These are phyloP conservation scores for Pleurotus pulmonarius DNA, from an alignment of 768 basidiomycete genomes.

Conservation along the genomic window DNA sequence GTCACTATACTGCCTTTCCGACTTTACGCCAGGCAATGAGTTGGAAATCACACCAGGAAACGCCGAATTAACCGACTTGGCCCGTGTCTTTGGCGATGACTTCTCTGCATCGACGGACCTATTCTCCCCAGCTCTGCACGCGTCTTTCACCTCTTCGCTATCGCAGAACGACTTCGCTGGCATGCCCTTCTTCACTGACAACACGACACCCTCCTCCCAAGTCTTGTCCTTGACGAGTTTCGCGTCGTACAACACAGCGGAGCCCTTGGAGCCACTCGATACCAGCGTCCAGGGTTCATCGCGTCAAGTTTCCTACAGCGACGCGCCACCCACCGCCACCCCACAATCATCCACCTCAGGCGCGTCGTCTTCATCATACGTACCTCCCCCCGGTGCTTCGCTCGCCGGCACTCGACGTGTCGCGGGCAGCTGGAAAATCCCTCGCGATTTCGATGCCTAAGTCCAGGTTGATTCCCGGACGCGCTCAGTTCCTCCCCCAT, in stretches of 20 bases:
- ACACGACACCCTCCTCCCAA: neutral
- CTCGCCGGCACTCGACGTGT: slow-evolving; percentile 50
- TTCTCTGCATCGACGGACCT: neutral
- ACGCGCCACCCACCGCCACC: slow-evolving; percentile 21
- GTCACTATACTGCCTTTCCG: too few relatives aligned
- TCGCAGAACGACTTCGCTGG: slow-evolving; percentile 17
- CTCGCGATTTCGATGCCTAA: slow-evolving; percentile 12
- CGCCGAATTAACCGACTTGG: neutral
- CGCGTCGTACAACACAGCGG: slow-evolving; percentile 25
- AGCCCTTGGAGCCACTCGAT: slow-evolving; percentile 3
- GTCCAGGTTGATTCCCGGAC: neutral
- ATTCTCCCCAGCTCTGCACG: neutral
- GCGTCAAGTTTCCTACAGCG: slow-evolving; percentile 20
- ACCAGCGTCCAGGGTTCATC: neutral
- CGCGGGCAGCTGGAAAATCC: slow-evolving; percentile 44
- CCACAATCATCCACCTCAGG: slow-evolving; percentile 18
- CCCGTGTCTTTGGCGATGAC: neutral
- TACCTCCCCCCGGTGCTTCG: slow-evolving; percentile 53
- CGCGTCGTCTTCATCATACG: slow-evolving; percentile 29
- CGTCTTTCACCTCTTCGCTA: neutral
- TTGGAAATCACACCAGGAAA: neutral
- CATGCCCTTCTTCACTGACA: slow-evolving; percentile 22
- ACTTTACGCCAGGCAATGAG: neutral
- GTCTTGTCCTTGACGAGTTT: slow-evolving; percentile 9
- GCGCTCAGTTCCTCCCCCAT: neutral